Evolutionary conservation across 108 stramenopile genomes (phyloP).

Genomic region (Fragilaria radians): DNA sequence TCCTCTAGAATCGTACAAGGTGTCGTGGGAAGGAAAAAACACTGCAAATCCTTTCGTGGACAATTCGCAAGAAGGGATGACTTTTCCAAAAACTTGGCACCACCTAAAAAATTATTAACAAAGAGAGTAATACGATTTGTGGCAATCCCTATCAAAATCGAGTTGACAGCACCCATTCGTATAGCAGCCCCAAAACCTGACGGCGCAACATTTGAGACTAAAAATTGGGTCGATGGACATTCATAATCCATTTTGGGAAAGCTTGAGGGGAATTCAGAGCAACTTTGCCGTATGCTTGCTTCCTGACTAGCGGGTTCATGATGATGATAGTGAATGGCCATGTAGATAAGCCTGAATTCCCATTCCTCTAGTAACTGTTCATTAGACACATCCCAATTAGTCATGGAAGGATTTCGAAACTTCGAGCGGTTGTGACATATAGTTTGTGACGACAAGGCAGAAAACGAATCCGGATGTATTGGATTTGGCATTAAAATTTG

Average conservation of each 20-base stretch:
- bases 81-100: not conserved
- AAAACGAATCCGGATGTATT: not conserved
- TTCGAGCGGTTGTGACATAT: not conserved
- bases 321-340: not conserved
- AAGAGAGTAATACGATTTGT: not conserved
- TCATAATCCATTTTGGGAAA: not conserved
- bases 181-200: not conserved
- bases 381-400: not conserved
- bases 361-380: not conserved
- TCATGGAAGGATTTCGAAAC: not conserved
- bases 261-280: not conserved
- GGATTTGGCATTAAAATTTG: not conserved
- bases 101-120: not conserved
- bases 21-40: conserved; percentile 1
- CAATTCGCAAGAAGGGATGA: not conserved
- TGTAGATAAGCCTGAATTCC: not conserved
- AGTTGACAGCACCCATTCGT: not conserved
- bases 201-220: not conserved
- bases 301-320: not conserved
- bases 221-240: not conserved
- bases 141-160: not conserved
- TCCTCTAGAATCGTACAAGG: not conserved
- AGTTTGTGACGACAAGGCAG: not conserved
- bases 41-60: not conserved
- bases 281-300: not conserved